Evolutionary conservation across 2,329 filamentous ascomycete genomes (phyloP).

Genomic region (Aspergillus ochraceus): DNA sequence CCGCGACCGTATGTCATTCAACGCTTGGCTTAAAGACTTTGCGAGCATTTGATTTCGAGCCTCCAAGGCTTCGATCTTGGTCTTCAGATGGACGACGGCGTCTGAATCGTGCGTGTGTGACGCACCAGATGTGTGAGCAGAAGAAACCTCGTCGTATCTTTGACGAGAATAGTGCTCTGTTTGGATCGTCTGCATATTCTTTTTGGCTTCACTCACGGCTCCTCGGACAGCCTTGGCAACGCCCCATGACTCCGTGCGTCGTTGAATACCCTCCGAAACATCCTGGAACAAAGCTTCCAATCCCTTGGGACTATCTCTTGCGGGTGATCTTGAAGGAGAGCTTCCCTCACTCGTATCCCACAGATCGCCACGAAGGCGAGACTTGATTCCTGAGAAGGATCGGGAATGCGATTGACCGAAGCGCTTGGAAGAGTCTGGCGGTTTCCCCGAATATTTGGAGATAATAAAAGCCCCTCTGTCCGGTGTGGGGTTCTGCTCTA

Average conservation of each 20-base stretch:
- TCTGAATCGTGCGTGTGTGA: constrained; percentile 15
- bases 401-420: constrained; percentile 22
- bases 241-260: constrained; percentile 50
- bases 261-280: constrained; percentile 50
- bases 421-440: constrained; percentile 36
- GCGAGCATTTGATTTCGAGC: constrained; percentile 44
- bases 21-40: constrained; percentile 40
- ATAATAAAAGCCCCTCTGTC: constrained; percentile 47
- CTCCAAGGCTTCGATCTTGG: constrained; percentile 37
- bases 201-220: constrained; percentile 47
- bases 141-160: constrained; percentile 15
- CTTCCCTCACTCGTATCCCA: constrained; percentile 27
- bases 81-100: constrained; percentile 28
- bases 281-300: constrained; percentile 50
- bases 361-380: constrained; percentile 30
- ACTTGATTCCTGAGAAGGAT: constrained; percentile 17
- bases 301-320: constrained; percentile 40
- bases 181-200: constrained; percentile 49
- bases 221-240: constrained; percentile 51
- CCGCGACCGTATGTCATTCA: constrained; percentile 41
- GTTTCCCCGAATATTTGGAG: constrained; percentile 47
- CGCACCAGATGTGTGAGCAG: constrained; percentile 15
- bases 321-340: constrained; percentile 39
- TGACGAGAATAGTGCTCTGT: constrained; percentile 35
- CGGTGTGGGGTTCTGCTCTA: constrained; percentile 45